Evolutionary conservation across 352 stramenopile species (phyloP).

Genomic region (Globisporangium solare): DNA sequence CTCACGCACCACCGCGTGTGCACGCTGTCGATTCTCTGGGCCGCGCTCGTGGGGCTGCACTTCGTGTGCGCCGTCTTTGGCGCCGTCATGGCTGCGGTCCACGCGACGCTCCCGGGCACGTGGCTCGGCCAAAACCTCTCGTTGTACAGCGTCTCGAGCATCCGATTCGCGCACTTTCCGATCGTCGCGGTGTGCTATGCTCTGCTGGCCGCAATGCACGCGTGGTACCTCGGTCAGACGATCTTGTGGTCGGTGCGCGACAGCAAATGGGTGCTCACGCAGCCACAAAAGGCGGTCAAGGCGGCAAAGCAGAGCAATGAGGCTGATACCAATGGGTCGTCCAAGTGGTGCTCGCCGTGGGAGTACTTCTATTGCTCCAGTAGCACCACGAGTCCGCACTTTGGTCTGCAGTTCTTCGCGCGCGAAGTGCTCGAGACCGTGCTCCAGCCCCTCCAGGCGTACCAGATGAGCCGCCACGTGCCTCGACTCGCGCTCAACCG

Average conservation of each 20-base stretch:
- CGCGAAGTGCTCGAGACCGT: conserved; percentile 6
- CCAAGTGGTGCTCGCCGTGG: background rate
- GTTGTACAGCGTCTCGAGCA: background rate
- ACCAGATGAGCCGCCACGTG: conserved; percentile 2
- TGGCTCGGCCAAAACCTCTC: background rate
- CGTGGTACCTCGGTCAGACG: background rate
- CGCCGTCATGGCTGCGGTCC: background rate
- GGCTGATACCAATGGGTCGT: background rate
- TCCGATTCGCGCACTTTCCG: background rate
- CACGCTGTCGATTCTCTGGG: background rate
- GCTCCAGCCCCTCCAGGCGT: conserved; percentile 7
- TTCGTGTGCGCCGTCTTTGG: background rate
- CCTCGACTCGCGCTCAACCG: conserved; percentile 3
- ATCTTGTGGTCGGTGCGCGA: background rate
- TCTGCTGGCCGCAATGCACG: background rate
- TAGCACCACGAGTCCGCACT: background rate
- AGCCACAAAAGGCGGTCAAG: too few relatives aligned
- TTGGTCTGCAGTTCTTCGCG: conserved; percentile 1
- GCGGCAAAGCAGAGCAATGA: too few relatives aligned
- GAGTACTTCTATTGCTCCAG: background rate
- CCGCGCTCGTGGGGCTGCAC: background rate
- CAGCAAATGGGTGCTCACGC: too few relatives aligned
- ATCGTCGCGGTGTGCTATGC: background rate
- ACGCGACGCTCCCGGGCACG: background rate
- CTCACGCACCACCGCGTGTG: background rate